Conservation (phyloP, 257 asterid species). For the Misopates orontium region DNA sequence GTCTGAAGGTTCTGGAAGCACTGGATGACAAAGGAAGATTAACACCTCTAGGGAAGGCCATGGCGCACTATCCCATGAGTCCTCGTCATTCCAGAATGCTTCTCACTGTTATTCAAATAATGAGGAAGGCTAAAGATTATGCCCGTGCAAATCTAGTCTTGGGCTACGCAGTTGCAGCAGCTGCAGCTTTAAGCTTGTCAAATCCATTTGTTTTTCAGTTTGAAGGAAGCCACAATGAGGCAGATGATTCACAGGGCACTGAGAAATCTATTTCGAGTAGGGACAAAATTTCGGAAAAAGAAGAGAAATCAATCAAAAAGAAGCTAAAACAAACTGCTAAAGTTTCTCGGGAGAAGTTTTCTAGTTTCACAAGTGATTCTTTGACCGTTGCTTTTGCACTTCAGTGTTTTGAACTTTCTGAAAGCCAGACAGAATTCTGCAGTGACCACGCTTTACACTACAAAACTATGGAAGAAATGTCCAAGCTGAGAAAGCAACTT, state of each 20-base stretch:
- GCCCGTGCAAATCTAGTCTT: constrained; percentile 63
- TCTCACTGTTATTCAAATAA: constrained; percentile 80
- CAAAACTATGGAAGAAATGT: constrained; percentile 97
- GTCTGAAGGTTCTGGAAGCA: constrained; percentile 88
- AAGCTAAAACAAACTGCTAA: constrained; percentile 62
- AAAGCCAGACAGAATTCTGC: constrained; percentile 50
- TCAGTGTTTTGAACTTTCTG: constrained; percentile 74
- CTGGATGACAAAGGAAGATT: constrained; percentile 71
- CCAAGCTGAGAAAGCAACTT: constrained; percentile 87
- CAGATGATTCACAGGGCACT: constrained; percentile 30
- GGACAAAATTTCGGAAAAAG: constrained; percentile 35
- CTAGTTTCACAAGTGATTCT: constrained; percentile 74
- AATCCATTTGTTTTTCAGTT: constrained; percentile 60
- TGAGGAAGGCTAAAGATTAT: constrained; percentile 42
- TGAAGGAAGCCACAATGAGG: constrained; percentile 41
- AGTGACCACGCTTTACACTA: constrained; percentile 55
- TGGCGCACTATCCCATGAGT: constrained; percentile 94
- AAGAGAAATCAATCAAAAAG: constrained; percentile 61
- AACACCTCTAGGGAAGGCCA: constrained; percentile 84
- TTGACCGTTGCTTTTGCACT: constrained; percentile 72
- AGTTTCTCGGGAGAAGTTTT: constrained; percentile 62
- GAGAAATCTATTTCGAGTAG: constrained; percentile 33
- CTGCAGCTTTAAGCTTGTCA: constrained; percentile 84
- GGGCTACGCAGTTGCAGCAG: constrained; percentile 84
- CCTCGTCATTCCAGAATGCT: constrained; percentile 99